Base-by-base conservation (phyloP, 2,329 filamentous ascomycete species). In the Didymella keratinophila region DNA sequence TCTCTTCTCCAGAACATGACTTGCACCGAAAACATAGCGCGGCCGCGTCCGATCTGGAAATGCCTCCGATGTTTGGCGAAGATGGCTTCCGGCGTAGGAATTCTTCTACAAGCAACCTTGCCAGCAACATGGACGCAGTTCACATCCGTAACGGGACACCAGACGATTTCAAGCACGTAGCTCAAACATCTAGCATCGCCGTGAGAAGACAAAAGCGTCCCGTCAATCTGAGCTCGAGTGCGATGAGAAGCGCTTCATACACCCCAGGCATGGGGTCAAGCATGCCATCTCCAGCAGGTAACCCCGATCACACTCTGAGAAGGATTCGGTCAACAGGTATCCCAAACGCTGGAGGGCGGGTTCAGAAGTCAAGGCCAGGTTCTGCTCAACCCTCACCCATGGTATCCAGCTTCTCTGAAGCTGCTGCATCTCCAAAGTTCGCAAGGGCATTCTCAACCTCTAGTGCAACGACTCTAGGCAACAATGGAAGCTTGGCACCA, bases 371-470 rank as follows among this genome's bases (percentile, higher is more conserved):
- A 1, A 73, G 68, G 32, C 71, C 77, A 25, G 77, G 79, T 45
- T 79, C 80, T 21, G 77, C 80, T 21, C 81, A 83, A 64, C 78
- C 80, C 12, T 83, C 81, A 20, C 81, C 81, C 21, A 73, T 82
- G 68, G 71, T 74, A 32, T 73, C 76, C 52, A 79, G 75, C 32
- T 83, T 83, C 60, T 73, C 78, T 5, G 79, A 82, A n/a, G 77
- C 79, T 56, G 79, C 79, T 57, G 76, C 77, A n/a, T 81, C 79
- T 12, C 79, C 80, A 12, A 80, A 79, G 50, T 79, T 79, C 48
- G 69, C 73, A 9, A 74, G 79, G 20, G 73, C 79, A 2, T 72
- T 75, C 30, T 77, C 75, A 2, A 68, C 72, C 4, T 76, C 75
- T 20, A 76, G 73, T 41, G 66, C 68, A n/a, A 68, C 71, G 7